These are phyloP conservation scores for Xerocomellus chrysenteron DNA, from an alignment of 768 basidiomycete species.

Conservation along the genomic window DNA sequence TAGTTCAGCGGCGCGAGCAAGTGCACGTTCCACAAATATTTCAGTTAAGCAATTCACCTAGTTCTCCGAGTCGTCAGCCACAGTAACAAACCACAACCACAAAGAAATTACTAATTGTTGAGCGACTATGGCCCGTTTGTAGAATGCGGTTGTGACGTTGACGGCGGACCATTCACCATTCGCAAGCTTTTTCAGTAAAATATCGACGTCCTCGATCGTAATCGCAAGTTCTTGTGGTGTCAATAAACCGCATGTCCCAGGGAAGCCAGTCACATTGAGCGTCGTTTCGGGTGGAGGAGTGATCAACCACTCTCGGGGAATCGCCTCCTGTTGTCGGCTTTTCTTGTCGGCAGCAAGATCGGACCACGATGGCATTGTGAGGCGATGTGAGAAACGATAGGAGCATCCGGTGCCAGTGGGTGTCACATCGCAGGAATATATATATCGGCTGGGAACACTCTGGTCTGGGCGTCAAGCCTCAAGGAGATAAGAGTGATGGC, in stretches of 20 bases:
- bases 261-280: slow-evolving; percentile 54
- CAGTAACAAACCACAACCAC: not conserved
- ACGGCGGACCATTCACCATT: slow-evolving; percentile 58
- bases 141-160: slow-evolving; percentile 70
- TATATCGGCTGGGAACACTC: slow-evolving; percentile 2
- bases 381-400: not conserved
- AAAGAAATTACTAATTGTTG: slow-evolving; percentile 66
- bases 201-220: slow-evolving; percentile 46
- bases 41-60: slow-evolving; percentile 83
- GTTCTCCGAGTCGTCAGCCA: not conserved
- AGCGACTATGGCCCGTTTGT: slow-evolving; percentile 75
- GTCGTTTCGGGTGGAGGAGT: slow-evolving; percentile 44
- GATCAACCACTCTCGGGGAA: slow-evolving; percentile 67
- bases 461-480: not conserved
- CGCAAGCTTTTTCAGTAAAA: slow-evolving; percentile 54
- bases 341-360: slow-evolving; percentile 54
- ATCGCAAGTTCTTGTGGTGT: slow-evolving; percentile 57
- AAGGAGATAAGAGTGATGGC: slow-evolving; percentile 1
- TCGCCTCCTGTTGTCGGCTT: slow-evolving; percentile 47
- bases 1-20: slow-evolving; percentile 60
- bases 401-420: not conserved
- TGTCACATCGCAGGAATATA: slow-evolving; percentile 2
- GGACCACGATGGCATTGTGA: slow-evolving; percentile 43
- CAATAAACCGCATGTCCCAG: slow-evolving; percentile 57
- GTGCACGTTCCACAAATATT: slow-evolving; percentile 73